These are phyloP conservation scores for Capsella rubella DNA, from an alignment of 441 rosid genomes.

Conservation along the genomic window DNA sequence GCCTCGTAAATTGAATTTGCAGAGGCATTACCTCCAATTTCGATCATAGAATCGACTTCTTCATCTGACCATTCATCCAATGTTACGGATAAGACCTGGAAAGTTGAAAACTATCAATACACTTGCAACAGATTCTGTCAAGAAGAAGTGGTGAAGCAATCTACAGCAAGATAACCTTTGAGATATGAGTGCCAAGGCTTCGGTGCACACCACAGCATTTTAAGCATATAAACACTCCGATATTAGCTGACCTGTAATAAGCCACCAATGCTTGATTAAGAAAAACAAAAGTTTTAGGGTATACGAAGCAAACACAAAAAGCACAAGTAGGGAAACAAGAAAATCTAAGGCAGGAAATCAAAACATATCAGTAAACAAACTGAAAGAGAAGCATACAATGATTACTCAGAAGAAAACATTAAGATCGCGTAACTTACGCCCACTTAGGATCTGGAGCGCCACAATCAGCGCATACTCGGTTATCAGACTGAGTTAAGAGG, in stretches of 20 bases:
- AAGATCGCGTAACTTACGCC: slow-evolving; percentile 70
- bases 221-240: slow-evolving; percentile 96
- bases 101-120: background rate
- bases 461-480: slow-evolving; percentile 94
- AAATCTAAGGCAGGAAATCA: background rate
- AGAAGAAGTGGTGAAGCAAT: slow-evolving; percentile 1
- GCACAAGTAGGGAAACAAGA: slow-evolving; percentile 1
- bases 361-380: background rate
- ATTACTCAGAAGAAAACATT: background rate
- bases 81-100: slow-evolving; percentile 90
- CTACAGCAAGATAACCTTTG: slow-evolving; percentile 66
- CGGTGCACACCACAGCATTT: slow-evolving; percentile 97
- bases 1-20: slow-evolving; percentile 96
- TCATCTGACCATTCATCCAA: slow-evolving; percentile 97
- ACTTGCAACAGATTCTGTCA: slow-evolving; percentile 15
- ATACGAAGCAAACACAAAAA: background rate
- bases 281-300: background rate
- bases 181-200: slow-evolving; percentile 93
- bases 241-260: slow-evolving; percentile 86
- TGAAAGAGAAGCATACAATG: slow-evolving; percentile 5
- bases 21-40: slow-evolving; percentile 92
- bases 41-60: slow-evolving; percentile 84
- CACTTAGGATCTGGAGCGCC: slow-evolving; percentile 97
- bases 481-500: slow-evolving; percentile 74
- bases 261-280: slow-evolving; percentile 1